Evolutionary conservation across 208 protist genomes (phyloP).

Genomic region (Acanthamoeba sp.): DNA sequence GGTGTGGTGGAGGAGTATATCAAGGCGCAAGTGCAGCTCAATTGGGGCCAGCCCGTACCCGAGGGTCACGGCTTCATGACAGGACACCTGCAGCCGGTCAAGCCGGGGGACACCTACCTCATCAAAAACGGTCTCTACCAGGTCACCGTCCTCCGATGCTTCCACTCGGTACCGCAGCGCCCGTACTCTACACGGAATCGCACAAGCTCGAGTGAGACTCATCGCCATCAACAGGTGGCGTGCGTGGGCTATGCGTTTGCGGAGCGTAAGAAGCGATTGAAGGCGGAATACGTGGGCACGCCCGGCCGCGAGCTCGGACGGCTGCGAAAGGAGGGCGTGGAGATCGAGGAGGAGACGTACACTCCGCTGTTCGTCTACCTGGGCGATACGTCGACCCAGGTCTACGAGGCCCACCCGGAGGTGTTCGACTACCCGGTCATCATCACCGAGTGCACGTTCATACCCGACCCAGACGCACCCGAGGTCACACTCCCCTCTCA

Average conservation of each 20-base stretch:
- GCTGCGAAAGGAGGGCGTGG: conserved; percentile 36
- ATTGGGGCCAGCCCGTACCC: conserved; percentile 12
- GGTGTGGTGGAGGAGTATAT: conserved; percentile 21
- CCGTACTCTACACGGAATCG: background rate
- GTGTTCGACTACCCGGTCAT: conserved; percentile 65
- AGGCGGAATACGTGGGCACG: background rate
- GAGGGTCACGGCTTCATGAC: conserved; percentile 2
- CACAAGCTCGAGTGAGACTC: background rate
- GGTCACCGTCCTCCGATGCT: conserved; percentile 19
- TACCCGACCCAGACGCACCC: background rate
- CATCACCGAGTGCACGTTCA: conserved; percentile 71
- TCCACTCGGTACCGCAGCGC: conserved; percentile 18
- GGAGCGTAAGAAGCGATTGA: conserved; percentile 42
- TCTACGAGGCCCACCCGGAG: conserved; percentile 34
- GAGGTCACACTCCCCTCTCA: background rate
- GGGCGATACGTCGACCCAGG: conserved; percentile 3
- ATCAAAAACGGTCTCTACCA: conserved; percentile 33
- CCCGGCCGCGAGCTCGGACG: conserved; percentile 25
- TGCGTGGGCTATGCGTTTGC: conserved; percentile 57
- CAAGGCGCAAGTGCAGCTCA: conserved; percentile 1
- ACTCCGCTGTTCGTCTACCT: conserved; percentile 54
- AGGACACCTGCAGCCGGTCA: conserved; percentile 6
- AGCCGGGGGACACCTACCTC: background rate
- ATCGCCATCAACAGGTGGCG: background rate
- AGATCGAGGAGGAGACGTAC: conserved; percentile 20